Percentiles rank a stretch among this genome's conserved stretches.
These are phyloP conservation scores for Tolypocladium guangdongense DNA, from an alignment of 2,329 filamentous ascomycete genomes.

Conservation along the genomic window DNA sequence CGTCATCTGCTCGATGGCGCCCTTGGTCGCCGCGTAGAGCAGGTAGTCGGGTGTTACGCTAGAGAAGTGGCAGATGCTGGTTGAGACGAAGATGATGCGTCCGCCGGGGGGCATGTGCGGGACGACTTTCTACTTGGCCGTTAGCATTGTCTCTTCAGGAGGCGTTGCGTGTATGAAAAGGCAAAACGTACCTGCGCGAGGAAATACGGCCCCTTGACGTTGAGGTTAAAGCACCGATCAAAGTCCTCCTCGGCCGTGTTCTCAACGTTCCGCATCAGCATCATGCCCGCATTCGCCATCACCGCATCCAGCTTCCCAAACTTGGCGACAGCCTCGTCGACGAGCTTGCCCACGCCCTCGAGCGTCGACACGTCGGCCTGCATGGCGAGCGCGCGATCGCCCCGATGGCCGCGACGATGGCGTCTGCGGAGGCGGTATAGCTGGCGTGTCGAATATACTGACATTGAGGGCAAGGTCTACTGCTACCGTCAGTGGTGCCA, in stretches of 20 bases:
- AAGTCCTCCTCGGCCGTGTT: constrained; percentile 36
- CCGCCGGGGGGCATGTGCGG: constrained; percentile 17
- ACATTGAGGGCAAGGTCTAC: too few species aligned
- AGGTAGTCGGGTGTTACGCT: constrained; percentile 33
- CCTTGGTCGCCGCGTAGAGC: constrained; percentile 45
- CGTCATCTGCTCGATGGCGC: constrained; percentile 48
- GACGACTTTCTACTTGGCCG: too few species aligned
- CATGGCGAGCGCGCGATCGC: constrained; percentile 37
- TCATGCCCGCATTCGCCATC: constrained; percentile 42
- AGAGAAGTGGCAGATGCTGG: constrained; percentile 23
- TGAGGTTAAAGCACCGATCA: constrained; percentile 36
- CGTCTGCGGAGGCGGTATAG: constrained; percentile 33
- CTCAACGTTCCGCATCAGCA: constrained; percentile 38
- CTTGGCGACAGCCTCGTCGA: constrained; percentile 33
- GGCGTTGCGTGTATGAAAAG: neutral
- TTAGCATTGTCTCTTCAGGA: too few species aligned
- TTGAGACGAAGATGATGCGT: constrained; percentile 42
- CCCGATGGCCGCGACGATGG: constrained; percentile 37
- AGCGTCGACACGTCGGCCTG: constrained; percentile 42
- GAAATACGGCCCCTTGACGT: constrained; percentile 48
- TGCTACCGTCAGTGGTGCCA: too few species aligned
- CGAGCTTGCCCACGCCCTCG: constrained; percentile 33
- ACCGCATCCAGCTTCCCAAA: constrained; percentile 49
- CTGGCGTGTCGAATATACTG: too few species aligned
- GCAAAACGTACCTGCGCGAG: constrained; percentile 28